Evolutionary conservation across 1,284 basidiomycete species (phyloP).

Genomic region (Heliocybe sulcata): DNA sequence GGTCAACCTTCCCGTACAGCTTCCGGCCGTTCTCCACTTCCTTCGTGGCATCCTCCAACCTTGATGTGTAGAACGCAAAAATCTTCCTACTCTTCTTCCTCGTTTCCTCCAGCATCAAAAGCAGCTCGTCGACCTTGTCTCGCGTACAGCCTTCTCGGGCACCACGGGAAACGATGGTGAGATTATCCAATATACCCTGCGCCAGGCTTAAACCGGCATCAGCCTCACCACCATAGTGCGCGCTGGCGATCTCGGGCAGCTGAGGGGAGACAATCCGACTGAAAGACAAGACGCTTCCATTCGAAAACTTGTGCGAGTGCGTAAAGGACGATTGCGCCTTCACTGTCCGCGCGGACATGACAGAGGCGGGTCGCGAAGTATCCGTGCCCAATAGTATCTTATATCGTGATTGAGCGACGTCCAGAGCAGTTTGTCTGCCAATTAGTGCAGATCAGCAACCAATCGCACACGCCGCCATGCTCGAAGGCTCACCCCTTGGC

Average conservation of each 20-base stretch:
- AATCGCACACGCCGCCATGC: slow-evolving; percentile 1
- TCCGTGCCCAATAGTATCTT: slow-evolving; percentile 47
- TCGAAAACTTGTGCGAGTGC: slow-evolving; percentile 24
- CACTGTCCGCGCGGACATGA: slow-evolving; percentile 49
- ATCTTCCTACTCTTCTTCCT: not conserved
- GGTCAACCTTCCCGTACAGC: slow-evolving; percentile 23
- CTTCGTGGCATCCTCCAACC: slow-evolving; percentile 40
- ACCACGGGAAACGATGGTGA: not conserved
- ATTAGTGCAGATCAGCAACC: not conserved
- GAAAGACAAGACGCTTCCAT: slow-evolving; percentile 12
- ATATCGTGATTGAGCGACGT: slow-evolving; percentile 59
- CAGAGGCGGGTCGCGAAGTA: slow-evolving; percentile 42
- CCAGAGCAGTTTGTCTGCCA: slow-evolving; percentile 56
- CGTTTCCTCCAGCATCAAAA: not conserved
- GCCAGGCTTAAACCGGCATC: not conserved
- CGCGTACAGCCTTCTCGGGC: not conserved
- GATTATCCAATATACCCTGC: not conserved
- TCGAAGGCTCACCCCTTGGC: slow-evolving; percentile 48
- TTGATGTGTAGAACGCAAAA: slow-evolving; percentile 15
- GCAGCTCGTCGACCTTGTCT: not conserved
- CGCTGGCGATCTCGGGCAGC: not conserved
- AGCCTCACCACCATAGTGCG: not conserved
- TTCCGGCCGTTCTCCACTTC: slow-evolving; percentile 40
- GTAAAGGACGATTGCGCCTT: slow-evolving; percentile 34
- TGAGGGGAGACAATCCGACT: slow-evolving; percentile 5